Percentiles rank a stretch among this genome's conserved stretches.
Evolutionary conservation across 1,139 yeast genomes (phyloP).

Genomic region (Ashbya aceris): DNA sequence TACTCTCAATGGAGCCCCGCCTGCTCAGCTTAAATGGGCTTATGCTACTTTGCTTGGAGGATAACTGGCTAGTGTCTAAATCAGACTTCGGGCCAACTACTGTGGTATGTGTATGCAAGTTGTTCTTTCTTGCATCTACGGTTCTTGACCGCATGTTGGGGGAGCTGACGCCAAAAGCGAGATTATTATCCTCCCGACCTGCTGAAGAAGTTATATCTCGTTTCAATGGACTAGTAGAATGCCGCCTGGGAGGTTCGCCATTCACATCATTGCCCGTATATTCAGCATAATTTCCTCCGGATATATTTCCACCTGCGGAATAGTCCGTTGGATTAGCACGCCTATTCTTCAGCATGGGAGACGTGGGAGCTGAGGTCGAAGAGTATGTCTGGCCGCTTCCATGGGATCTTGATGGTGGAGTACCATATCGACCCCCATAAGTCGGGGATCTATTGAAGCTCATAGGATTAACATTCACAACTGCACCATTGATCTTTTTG

Average conservation of each 20-base stretch:
- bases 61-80: not conserved
- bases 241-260: slow-evolving; percentile 3
- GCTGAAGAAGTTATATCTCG: not conserved
- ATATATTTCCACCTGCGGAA: slow-evolving; percentile 6
- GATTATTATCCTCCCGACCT: too few species aligned
- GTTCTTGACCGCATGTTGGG: too few species aligned
- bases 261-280: not conserved
- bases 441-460: slow-evolving; percentile 8
- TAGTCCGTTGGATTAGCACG: slow-evolving; percentile 7
- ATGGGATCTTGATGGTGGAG: slow-evolving; percentile 2
- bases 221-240: slow-evolving; percentile 10
- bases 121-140: too few species aligned
- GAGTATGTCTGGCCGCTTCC: slow-evolving; percentile 2
- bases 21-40: slow-evolving; percentile 7
- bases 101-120: not conserved
- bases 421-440: slow-evolving; percentile 3
- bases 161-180: too few species aligned
- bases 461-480: slow-evolving; percentile 2
- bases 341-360: slow-evolving; percentile 6
- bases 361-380: slow-evolving; percentile 10
- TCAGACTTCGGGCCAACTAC: not conserved
- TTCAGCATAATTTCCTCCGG: not conserved
- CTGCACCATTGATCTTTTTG: slow-evolving; percentile 7
- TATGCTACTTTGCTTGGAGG: slow-evolving; percentile 8
- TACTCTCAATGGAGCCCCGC: slow-evolving; percentile 4